Evolutionary conservation across 495 filamentous ascomycete genomes (phyloP).

Genomic region (Talaromyces adpressus): DNA sequence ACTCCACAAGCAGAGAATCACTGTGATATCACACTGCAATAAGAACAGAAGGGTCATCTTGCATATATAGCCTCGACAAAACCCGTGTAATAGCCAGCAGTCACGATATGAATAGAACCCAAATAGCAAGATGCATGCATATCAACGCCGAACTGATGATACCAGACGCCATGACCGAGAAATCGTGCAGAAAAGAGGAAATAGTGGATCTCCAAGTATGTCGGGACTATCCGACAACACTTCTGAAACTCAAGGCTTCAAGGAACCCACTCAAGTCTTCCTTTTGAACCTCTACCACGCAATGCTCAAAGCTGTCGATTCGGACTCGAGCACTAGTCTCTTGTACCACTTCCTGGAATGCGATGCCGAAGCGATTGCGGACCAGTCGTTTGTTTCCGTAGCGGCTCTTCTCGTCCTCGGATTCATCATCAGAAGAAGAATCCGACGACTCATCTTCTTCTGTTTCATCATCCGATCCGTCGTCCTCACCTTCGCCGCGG

Average conservation of each 20-base stretch:
- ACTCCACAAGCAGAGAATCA: neutral
- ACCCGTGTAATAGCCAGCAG: neutral
- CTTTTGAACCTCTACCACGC: slow-evolving; percentile 92
- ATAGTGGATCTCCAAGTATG: neutral
- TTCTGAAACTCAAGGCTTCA: slow-evolving; percentile 85
- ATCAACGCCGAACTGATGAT: slow-evolving; percentile 3
- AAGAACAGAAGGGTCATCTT: neutral
- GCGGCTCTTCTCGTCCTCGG: slow-evolving; percentile 55
- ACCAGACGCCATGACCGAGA: slow-evolving; percentile 2
- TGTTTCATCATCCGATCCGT: slow-evolving; percentile 50
- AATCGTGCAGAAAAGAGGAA: neutral
- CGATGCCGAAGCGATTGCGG: slow-evolving; percentile 83
- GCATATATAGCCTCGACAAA: neutral
- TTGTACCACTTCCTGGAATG: slow-evolving; percentile 90
- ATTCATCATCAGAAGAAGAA: slow-evolving; percentile 46
- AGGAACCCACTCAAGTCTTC: slow-evolving; percentile 90
- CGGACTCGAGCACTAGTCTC: slow-evolving; percentile 85
- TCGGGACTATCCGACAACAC: slow-evolving; percentile 65
- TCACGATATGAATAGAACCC: neutral
- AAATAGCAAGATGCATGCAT: neutral
- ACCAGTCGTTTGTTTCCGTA: slow-evolving; percentile 55
- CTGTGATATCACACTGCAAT: neutral
- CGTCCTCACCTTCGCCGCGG: slow-evolving; percentile 46
- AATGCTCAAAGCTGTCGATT: slow-evolving; percentile 96
- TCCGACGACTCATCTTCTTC: slow-evolving; percentile 43